Evolutionary conservation across 768 basidiomycete species (phyloP).

Genomic region (Boletus huronensis): DNA sequence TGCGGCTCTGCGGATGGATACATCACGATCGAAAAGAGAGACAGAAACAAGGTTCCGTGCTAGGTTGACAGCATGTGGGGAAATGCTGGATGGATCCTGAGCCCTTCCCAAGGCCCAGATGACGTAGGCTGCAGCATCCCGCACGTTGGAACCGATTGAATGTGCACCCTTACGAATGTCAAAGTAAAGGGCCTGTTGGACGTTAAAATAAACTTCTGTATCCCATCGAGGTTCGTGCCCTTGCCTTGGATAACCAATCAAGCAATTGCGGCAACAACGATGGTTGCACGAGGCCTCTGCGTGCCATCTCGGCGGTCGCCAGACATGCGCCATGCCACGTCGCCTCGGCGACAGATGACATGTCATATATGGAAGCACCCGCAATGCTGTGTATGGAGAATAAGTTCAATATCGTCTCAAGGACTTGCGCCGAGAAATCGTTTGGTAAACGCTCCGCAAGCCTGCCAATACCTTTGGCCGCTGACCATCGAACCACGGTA

Average conservation of each 20-base stretch:
- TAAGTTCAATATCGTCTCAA: slow-evolving; percentile 72
- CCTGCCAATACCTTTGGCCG: slow-evolving; percentile 88
- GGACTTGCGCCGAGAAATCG: slow-evolving; percentile 75
- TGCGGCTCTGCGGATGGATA: slow-evolving; percentile 90
- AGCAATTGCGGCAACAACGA: slow-evolving; percentile 61
- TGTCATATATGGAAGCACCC: slow-evolving; percentile 62
- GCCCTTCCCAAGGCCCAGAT: slow-evolving; percentile 91
- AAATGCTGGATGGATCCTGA: slow-evolving; percentile 55
- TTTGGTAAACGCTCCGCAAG: slow-evolving; percentile 76
- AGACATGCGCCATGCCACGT: slow-evolving; percentile 96
- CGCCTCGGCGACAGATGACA: slow-evolving; percentile 74
- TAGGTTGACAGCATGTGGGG: slow-evolving; percentile 59
- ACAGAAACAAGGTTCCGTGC: slow-evolving; percentile 73
- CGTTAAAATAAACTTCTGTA: slow-evolving; percentile 11
- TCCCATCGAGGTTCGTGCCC: slow-evolving; percentile 9
- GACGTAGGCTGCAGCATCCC: slow-evolving; percentile 93
- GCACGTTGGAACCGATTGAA: slow-evolving; percentile 90
- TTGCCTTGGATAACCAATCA: slow-evolving; percentile 78
- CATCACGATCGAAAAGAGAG: slow-evolving; percentile 88
- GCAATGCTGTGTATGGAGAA: slow-evolving; percentile 72
- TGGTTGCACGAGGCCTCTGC: slow-evolving; percentile 66
- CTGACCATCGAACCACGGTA: slow-evolving; percentile 91
- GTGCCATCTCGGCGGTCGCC: slow-evolving; percentile 88
- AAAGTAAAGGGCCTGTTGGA: slow-evolving; percentile 77
- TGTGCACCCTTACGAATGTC: slow-evolving; percentile 90